Conservation (phyloP, 164 flowering plant species). For the Hamamelis virginiana region DNA sequence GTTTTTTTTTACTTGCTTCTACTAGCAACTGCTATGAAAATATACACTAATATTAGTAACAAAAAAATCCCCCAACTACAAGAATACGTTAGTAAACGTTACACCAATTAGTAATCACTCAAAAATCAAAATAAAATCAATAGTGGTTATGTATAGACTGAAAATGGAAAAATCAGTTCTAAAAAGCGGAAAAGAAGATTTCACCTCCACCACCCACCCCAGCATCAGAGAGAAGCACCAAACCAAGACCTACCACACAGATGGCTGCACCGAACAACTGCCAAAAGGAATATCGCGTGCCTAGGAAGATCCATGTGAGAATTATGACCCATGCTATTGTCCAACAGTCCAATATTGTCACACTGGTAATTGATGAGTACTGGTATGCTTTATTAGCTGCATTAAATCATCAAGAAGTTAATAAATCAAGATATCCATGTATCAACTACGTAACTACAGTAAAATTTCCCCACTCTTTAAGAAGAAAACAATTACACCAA, state of each 20-base stretch:
- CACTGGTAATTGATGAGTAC: conserved; percentile 80
- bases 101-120: too few relatives aligned
- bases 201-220: conserved; percentile 67
- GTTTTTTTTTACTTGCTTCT: too few relatives aligned
- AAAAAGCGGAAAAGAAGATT: conserved; percentile 1
- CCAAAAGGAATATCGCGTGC: conserved; percentile 62
- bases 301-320: conserved; percentile 65
- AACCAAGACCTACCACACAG: conserved; percentile 60
- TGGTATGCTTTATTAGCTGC: conserved; percentile 76
- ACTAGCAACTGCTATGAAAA: too few relatives aligned
- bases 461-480: neutral
- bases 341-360: conserved; percentile 75
- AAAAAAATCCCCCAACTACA: too few relatives aligned
- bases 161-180: neutral
- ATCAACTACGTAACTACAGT: neutral
- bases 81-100: too few relatives aligned
- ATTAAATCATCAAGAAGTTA: conserved; percentile 10
- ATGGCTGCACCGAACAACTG: conserved; percentile 62
- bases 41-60: too few relatives aligned
- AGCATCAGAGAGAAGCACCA: conserved; percentile 78
- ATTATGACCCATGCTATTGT: conserved; percentile 75
- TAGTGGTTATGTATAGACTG: neutral
- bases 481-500: neutral
- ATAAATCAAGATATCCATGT: neutral
- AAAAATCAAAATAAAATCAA: too few relatives aligned